Conservation (phyloP, 352 stramenopile species). For the Nothophytophthora sp. region DNA sequence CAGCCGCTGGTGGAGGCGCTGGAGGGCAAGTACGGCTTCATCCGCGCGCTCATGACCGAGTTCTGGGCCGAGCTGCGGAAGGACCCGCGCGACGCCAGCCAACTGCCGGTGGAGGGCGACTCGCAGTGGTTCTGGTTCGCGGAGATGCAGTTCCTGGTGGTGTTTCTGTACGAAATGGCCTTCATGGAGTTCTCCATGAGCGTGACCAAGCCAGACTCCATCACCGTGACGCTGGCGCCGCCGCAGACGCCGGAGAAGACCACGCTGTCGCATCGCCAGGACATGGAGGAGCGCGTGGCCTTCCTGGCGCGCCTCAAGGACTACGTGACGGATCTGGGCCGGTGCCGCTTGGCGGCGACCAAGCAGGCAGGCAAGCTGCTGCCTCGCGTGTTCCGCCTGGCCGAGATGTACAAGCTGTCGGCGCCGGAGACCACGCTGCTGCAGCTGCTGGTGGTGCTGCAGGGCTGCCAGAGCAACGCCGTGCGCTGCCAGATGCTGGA, state of each 20-base stretch:
- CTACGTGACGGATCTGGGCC: slow-evolving; percentile 60
- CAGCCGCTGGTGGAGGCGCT: slow-evolving; percentile 26
- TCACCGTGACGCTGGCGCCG: too few relatives aligned
- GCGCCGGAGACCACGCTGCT: slow-evolving; percentile 73
- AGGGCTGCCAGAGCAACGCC: slow-evolving; percentile 84
- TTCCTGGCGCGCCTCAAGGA: slow-evolving; percentile 65
- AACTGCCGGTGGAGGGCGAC: slow-evolving; percentile 46
- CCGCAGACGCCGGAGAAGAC: slow-evolving; percentile 38
- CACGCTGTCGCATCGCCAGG: slow-evolving; percentile 57
- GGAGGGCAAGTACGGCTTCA: slow-evolving; percentile 46
- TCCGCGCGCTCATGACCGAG: slow-evolving; percentile 68
- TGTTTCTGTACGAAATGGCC: slow-evolving; percentile 85
- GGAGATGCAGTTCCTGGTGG: slow-evolving; percentile 79
- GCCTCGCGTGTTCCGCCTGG: slow-evolving; percentile 74
- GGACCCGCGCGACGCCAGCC: slow-evolving; percentile 36
- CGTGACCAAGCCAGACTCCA: slow-evolving; percentile 78
- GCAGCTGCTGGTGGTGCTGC: slow-evolving; percentile 81
- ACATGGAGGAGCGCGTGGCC: slow-evolving; percentile 78
- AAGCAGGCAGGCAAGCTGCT: slow-evolving; percentile 32
- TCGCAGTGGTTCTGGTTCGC: slow-evolving; percentile 83
- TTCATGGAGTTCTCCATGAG: slow-evolving; percentile 88
- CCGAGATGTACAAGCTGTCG: slow-evolving; percentile 75
- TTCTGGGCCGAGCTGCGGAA: slow-evolving; percentile 69
- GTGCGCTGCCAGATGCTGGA: slow-evolving; percentile 87
- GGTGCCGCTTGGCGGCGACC: slow-evolving; percentile 51